A percentile compares a stretch with the other conserved stretches of the same genome.
These are phyloP conservation scores for Bromus sterilis DNA, from an alignment of 176 grass and related monocot genomes.

Conservation along the genomic window DNA sequence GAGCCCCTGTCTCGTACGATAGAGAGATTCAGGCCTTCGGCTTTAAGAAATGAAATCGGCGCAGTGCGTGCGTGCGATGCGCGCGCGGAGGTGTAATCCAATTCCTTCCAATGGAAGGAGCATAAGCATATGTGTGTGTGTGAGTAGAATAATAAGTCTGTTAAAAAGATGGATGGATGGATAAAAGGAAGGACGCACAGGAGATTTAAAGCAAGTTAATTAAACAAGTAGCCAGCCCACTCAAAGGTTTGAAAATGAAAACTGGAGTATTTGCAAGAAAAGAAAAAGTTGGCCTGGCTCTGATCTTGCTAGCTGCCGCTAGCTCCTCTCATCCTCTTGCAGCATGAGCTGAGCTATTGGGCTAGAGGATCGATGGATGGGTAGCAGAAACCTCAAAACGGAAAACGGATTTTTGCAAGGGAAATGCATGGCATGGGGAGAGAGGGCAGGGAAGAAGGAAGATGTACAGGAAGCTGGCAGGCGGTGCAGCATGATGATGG, in stretches of 20 bases:
- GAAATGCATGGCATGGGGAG: not conserved
- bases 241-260: slow-evolving; percentile 55
- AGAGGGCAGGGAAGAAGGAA: not conserved
- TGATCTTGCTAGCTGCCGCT: not conserved
- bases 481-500: slow-evolving; percentile 24
- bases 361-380: not conserved
- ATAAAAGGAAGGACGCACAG: slow-evolving; percentile 32
- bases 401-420: not conserved
- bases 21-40: slow-evolving; percentile 28
- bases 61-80: too few species aligned
- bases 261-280: slow-evolving; percentile 14
- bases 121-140: slow-evolving; percentile 14
- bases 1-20: slow-evolving; percentile 29
- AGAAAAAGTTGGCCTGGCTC: not conserved
- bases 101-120: slow-evolving; percentile 42
- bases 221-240: slow-evolving; percentile 36
- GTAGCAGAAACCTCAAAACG: not conserved
- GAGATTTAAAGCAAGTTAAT: slow-evolving; percentile 3
- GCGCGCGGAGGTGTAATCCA: slow-evolving; percentile 76
- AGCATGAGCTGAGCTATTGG: not conserved
- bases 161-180: slow-evolving; percentile 47
- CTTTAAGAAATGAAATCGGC: slow-evolving; percentile 52
- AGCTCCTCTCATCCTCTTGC: not conserved
- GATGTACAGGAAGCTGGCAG: slow-evolving; percentile 63
- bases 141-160: slow-evolving; percentile 41